phyloP scores from a whole-genome alignment of 441 rosid genomes.

The Francoa sonchifolia region DNA sequence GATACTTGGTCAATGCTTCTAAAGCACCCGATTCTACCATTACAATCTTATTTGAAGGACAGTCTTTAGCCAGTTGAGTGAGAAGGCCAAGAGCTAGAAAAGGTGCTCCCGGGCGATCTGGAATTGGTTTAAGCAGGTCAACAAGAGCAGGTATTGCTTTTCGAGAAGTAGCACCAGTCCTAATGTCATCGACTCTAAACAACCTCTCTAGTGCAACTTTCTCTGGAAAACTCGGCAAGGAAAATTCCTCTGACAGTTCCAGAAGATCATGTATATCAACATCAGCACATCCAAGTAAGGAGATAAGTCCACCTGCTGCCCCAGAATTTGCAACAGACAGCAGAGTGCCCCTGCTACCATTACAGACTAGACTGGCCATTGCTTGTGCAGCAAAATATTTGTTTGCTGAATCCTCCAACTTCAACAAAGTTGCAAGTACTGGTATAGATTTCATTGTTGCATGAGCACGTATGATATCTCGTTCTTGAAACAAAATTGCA shows the following conservation, averaged over 20 bases:
- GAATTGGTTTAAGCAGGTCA: conserved; percentile 97
- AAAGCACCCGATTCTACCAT: conserved; percentile 99
- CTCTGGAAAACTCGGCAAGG: conserved; percentile 77
- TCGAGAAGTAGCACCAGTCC: conserved; percentile 96
- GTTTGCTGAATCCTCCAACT: conserved; percentile 84
- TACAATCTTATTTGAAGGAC: conserved; percentile 75
- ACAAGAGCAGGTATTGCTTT: conserved; percentile 96
- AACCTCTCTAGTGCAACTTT: conserved; percentile 98
- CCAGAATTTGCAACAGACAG: conserved; percentile 98
- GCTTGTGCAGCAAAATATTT: conserved; percentile 99
- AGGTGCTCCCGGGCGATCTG: conserved; percentile 99
- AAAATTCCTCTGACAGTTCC: conserved; percentile 75
- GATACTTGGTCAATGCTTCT: conserved; percentile 92
- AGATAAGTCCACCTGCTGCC: conserved; percentile 87
- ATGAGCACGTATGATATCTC: conserved; percentile 88
- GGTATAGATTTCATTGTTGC: conserved; percentile 93
- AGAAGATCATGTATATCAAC: conserved; percentile 77
- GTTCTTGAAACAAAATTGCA: conserved; percentile 88
- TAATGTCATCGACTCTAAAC: conserved; percentile 98
- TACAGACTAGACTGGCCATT: conserved; percentile 83
- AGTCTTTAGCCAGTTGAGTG: conserved; percentile 92
- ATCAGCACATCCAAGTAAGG: conserved; percentile 96
- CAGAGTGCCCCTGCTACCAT: conserved; percentile 97
- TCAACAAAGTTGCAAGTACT: conserved; percentile 72
- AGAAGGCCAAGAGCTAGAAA: conserved; percentile 81